Evolutionary conservation across 495 filamentous ascomycete genomes (phyloP), one percentile per base, ranked within the genome.

Genomic region (Talaromyces stipitatus): DNA sequence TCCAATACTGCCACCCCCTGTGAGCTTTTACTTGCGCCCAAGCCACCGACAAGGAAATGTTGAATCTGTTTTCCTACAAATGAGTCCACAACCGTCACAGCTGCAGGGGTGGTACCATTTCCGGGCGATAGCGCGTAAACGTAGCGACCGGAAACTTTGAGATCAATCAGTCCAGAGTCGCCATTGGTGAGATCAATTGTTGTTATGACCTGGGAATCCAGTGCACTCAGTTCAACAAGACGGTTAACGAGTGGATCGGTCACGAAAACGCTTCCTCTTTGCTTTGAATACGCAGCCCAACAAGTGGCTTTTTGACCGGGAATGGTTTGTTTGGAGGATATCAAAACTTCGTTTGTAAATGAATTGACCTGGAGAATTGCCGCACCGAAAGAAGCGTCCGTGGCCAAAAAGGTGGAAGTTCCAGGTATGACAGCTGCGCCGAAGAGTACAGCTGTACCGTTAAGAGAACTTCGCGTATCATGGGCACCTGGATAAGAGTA

Each of bases 361-460:
- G 58, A 11, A 57, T 74, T 59, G 62, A 76, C 29, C 8, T 64
- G 56, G 12, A 85, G 66, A 16, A 79, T 66, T 0, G 66, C 72
- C 0, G 67, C 73, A 24, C 83, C 83, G 41, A 85, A 80, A 0
- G 74, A 74, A 2, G 82, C 76, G 55, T 85, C 82, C 0, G 82
- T 80, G 0, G 69, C 71, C 57, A 86, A 74, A 43, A 85, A 50
- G 57, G 64, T 65, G 12, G 55, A 27, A 0, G 69, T 65, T 3
- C 70, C 63, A 1, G 74, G 72, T 33, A 85, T 71, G 10, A 64
- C 33, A 1, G 72, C 67, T 0, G 73, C 68, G 2, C 83, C 83
- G 58, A 84, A 85, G 2, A 84, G 68, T 4, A 84, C 76, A 0
- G 71, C 72, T 1, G 80, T 83, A 22, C 80, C 81, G 0, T 52